Conservation (phyloP, 2,329 filamentous ascomycete genomes). For the Sporothrix schenckii region DNA sequence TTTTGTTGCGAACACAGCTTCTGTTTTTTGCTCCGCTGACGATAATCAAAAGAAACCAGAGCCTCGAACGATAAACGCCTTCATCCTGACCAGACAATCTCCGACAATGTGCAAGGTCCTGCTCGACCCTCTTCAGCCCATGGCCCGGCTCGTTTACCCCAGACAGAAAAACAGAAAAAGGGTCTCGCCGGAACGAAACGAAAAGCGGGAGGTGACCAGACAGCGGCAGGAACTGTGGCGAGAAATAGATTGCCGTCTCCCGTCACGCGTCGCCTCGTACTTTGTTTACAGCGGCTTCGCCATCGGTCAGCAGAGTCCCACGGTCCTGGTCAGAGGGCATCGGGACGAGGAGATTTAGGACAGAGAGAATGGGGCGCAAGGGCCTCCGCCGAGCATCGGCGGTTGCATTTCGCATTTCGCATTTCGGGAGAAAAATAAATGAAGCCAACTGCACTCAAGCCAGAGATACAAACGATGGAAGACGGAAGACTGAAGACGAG, state of each 20-base stretch:
- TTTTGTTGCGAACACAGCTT: no score
- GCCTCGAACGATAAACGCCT: not conserved
- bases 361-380: not conserved
- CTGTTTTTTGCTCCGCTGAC: not conserved
- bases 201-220: not conserved
- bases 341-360: not conserved
- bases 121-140: not conserved
- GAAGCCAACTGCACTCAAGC: not conserved
- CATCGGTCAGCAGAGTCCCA: not conserved
- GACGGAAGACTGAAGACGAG: not conserved
- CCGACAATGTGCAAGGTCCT: no score
- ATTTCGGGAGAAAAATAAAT: slow-evolving; percentile 19
- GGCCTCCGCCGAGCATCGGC: slow-evolving; percentile 7
- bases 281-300: not conserved
- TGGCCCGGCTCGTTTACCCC: slow-evolving; percentile 10
- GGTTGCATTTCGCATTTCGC: not conserved
- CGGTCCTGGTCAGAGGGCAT: slow-evolving; percentile 20
- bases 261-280: not conserved
- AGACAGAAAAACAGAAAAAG: not conserved
- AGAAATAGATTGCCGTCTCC: slow-evolving; percentile 2
- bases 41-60: not conserved
- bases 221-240: not conserved
- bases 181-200: not conserved
- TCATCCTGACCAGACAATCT: not conserved
- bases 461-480: not conserved